Conservation (phyloP, 495 filamentous ascomycete genomes). For the Chaetomium fimeti region DNA sequence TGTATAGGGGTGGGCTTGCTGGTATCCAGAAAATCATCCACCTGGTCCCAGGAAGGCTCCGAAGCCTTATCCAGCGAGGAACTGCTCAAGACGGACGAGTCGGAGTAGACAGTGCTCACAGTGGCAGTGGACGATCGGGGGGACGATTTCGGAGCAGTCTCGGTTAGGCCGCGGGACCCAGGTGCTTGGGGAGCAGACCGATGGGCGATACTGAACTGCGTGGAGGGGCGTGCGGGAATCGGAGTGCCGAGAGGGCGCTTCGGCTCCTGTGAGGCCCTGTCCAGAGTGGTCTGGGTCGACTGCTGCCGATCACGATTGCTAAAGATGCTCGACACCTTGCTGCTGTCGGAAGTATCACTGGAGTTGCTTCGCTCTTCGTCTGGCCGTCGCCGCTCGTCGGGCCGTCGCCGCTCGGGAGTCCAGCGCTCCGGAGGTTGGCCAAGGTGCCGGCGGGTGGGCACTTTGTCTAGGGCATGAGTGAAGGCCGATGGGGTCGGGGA, state of each 20-base stretch:
- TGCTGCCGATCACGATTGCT: slow-evolving; percentile 16
- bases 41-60: neutral
- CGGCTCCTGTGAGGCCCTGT: slow-evolving; percentile 18
- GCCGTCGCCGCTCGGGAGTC: slow-evolving; percentile 1
- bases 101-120: neutral
- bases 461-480: slow-evolving; percentile 24
- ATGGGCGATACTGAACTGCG: neutral
- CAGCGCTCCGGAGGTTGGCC: neutral
- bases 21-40: neutral
- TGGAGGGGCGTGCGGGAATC: neutral
- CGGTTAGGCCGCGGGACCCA: neutral
- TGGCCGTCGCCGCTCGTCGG: neutral
- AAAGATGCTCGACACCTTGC: slow-evolving; percentile 33
- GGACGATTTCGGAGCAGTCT: neutral
- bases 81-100: neutral
- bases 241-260: neutral
- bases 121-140: neutral
- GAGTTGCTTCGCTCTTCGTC: neutral
- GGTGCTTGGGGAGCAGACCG: neutral
- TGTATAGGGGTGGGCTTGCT: slow-evolving; percentile 8
- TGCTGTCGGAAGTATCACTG: slow-evolving; percentile 5
- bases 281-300: slow-evolving; percentile 35
- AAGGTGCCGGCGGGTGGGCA: slow-evolving; percentile 21
- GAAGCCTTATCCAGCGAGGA: neutral
- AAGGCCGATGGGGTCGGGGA: slow-evolving; percentile 6